A percentile compares a stretch with the other conserved stretches of the same genome.
These are phyloP conservation scores for Sordariomycetes sp. DNA, from an alignment of 2,329 filamentous ascomycete genomes.

Conservation along the genomic window DNA sequence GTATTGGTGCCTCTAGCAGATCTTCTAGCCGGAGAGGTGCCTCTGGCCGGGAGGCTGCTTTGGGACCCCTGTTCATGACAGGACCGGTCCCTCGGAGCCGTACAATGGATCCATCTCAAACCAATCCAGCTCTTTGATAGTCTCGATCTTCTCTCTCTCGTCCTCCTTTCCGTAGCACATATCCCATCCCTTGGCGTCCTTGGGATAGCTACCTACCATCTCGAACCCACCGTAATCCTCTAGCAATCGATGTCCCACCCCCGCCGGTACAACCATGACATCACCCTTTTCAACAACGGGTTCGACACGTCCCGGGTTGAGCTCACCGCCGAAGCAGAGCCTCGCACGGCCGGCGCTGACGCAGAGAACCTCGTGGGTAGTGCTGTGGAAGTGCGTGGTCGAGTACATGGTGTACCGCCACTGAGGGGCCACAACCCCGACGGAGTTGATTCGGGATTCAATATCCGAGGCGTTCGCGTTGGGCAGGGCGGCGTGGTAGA, in stretches of 20 bases:
- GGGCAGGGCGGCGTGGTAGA: constrained; percentile 54
- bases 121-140: constrained; percentile 7
- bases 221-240: constrained; percentile 48
- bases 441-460: constrained; percentile 41
- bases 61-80: constrained; percentile 1
- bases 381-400: constrained; percentile 59
- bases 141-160: constrained; percentile 15
- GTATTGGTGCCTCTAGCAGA: too few relatives aligned
- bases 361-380: constrained; percentile 56
- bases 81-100: constrained; percentile 6
- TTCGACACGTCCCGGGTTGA: constrained; percentile 48
- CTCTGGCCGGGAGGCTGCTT: too few relatives aligned
- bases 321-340: constrained; percentile 58
- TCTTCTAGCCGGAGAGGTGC: too few relatives aligned
- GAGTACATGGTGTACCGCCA: constrained; percentile 64
- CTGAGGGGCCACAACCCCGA: constrained; percentile 50
- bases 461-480: constrained; percentile 36
- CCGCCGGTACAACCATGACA: constrained; percentile 56
- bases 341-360: constrained; percentile 47
- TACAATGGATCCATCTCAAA: constrained; percentile 12
- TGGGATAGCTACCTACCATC: constrained; percentile 60
- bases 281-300: constrained; percentile 47
- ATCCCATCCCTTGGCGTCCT: constrained; percentile 48
- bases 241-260: constrained; percentile 54
- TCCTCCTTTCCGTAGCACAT: constrained; percentile 59